Base-by-base conservation (phyloP, 208 protist genomes). In the Lotmaria passim region DNA sequence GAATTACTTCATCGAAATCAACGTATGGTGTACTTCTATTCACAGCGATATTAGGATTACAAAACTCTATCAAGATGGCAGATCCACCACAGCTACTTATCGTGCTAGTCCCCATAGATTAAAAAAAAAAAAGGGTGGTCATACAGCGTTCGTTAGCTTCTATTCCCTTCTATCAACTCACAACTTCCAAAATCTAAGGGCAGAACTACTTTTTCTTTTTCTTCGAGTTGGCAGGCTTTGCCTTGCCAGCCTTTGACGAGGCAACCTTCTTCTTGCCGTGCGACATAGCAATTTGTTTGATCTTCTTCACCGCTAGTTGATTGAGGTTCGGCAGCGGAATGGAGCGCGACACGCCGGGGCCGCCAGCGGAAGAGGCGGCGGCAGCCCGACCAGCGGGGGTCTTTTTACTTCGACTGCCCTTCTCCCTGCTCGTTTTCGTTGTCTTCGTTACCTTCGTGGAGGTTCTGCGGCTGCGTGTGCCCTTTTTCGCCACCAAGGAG, bases 311-410 rank as follows among this genome's bases (percentile, higher is more conserved):
- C 3, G 68, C 61, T 14, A 73, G 75, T 30, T 53, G 48, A 19
- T 61, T 51, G 12, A 81, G 31, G 41, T 81, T 66, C 7, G 75
- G 75, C 7, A 81, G 62, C 17, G 75, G 75, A 43, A 81, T 74
- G 3, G 75, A 81, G 23, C 41, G 75, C 15, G 69, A 71, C 1
- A 57, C 72, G 15, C 47, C 57, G 23, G 15, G 1, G 60, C 48
- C 0, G 48, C 50, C 17, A 23, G 52, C 19, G 19, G 52, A 57
- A 0, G 52, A 8, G n/a, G 48, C 48, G 7, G 26, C 52, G 3
- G 31, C 14, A 14, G 31, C 28, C 6, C 7, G 7, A 28, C 17
- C 3, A 15, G 50, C 4, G 7, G 38, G 28, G 3, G 43, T 36
- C 70, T 47, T 62, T 39, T 43, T 57, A 11, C 33, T 19, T 14